phyloP scores from a whole-genome alignment of 768 basidiomycete genomes.

The Thelephora aurantiotincta region DNA sequence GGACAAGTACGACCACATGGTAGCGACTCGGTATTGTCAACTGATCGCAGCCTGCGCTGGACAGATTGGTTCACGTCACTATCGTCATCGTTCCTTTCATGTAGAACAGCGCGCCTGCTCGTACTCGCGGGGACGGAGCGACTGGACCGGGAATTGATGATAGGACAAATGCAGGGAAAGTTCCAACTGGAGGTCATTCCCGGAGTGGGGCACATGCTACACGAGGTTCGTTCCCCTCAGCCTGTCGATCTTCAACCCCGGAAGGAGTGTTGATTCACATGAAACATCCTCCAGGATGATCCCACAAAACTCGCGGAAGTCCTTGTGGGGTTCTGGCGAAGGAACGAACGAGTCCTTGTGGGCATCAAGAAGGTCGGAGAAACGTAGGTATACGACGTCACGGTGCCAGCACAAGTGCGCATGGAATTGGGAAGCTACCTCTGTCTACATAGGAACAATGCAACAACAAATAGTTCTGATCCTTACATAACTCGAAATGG shows the following conservation, averaged over 20 bases:
- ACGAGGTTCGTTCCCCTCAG: conserved; percentile 50
- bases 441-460: not conserved
- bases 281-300: conserved; percentile 51
- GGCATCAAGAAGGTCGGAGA: conserved; percentile 50
- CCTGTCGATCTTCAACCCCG: not conserved
- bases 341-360: conserved; percentile 62
- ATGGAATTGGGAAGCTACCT: not conserved
- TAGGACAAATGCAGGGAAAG: conserved; percentile 73
- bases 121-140: conserved; percentile 89
- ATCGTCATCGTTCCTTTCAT: conserved; percentile 63
- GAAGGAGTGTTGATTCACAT: not conserved
- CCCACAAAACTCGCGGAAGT: conserved; percentile 69
- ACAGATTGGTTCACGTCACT: conserved; percentile 86
- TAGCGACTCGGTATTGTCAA: not conserved
- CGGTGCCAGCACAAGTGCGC: not conserved
- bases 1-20: conserved; percentile 50
- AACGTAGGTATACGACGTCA: conserved; percentile 13
- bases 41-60: not conserved
- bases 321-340: conserved; percentile 78
- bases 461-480: not conserved
- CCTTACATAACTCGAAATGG: conserved; percentile 2
- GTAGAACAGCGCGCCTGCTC: conserved; percentile 72
- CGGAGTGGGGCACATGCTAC: conserved; percentile 85
- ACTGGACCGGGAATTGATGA: conserved; percentile 87
- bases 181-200: conserved; percentile 87